Base-by-base conservation (phyloP, 768 basidiomycete genomes). In the Lactarius sanguifluus region DNA sequence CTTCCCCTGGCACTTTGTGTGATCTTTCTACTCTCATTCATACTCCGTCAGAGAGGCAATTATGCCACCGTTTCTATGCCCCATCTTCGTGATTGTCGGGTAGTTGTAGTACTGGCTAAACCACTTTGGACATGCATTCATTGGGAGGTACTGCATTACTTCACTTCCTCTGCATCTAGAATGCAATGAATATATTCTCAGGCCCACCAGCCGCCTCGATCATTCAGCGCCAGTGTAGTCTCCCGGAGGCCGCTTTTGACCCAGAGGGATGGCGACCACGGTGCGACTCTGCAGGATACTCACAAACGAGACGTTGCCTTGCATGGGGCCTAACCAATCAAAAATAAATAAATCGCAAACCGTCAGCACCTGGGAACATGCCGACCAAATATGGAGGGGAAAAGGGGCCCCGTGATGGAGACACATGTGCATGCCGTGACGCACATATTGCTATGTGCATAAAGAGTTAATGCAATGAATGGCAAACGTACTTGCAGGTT, bases 181-280 rank as follows among this genome's bases (percentile, higher is more conserved):
- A 47, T 12, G 20, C 7, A 10, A n/a, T 1, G 41, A 43, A 43
- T 23, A 47, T 18, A 47, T 50, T n/a, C 43, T 28, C 32, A 56
- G 34, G 10, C 20, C 10, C 38, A 15, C 55, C 30, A 32, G 30
- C 30, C 30, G 30, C 30, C 28, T 13, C 5, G 1, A 38, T 10
- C 38, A 2, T 15, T 61, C 57, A 54, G n/a, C 65, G 57, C 5
- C 50, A 34, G 13, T 66, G 56, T 20, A 56, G 10, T 25, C 15
- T 62, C 30, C 40, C 61, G 23, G 61, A 57, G 10, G 56, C 30
- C 20, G 38, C 7, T 28, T 66, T 66, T 34, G 65, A 9, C 5
- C 60, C 65, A 32, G 65, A 13, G 16, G 65, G 13, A 32, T 62
- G 66, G 61, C 66, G 66, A 25, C 68, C 68, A 32, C 68, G 68